Evolutionary conservation across 2,329 filamentous ascomycete species (phyloP), one percentile per base, ranked within the genome.

Genomic region (Thelonectria olida): DNA sequence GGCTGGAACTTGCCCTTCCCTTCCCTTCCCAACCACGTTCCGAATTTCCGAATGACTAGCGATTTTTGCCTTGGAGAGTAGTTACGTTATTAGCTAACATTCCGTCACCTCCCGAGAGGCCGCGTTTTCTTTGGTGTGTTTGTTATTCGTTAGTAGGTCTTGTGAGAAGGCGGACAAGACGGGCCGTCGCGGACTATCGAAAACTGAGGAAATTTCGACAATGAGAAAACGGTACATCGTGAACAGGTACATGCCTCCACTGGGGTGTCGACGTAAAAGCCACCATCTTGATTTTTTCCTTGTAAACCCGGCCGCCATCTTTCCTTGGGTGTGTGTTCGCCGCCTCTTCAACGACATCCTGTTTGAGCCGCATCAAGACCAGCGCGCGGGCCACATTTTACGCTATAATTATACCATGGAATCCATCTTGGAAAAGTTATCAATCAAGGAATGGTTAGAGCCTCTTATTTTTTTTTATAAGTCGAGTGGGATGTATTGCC

Each of bases 331-430:
- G 22, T 44, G 44, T 58, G 55, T 31, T 34, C 34, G 55, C n/a
- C 47, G 36, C 45, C 56, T 20, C 38, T 19, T 22, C 39, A 49
- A 31, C 56, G 49, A 44, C 52, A 61, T 51, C 52, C 20, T 45
- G 38, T 48, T 61, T 61, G 68, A 71, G 68, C 68, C 68, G 67
- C 68, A 71, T 63, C 59, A 53, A 53, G 59, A 67, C 63, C 58
- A 68, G 56, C 62, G 64, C 62, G 62, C 62, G 58, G 64, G 54
- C 61, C 64, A 65, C 31, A 58, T 59, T 34, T 71, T 69, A 71
- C 68, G 67, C 67, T 69, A 70, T 70, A 67, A 71, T 71, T 71
- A 70, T 70, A 66, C 57, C 61, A 70, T 63, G 28, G 67, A 57
- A 68, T 69, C 67, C 67, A 67, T 58, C 61, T 61, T 27, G 23